Conservation (phyloP, 192 early-diverging fungal genomes). For the Coemansia sp. region DNA sequence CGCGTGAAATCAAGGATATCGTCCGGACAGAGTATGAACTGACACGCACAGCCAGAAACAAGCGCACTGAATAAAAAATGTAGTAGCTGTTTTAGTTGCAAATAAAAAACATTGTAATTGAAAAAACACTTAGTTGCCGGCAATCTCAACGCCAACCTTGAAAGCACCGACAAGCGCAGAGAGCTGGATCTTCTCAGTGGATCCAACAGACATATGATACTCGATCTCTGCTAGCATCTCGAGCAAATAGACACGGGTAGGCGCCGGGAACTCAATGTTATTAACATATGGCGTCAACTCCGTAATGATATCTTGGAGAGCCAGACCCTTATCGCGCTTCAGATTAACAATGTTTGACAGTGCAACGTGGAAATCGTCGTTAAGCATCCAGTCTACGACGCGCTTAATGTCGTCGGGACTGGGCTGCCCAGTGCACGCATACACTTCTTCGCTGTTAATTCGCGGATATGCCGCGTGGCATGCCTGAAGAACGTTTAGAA, state of each 20-base stretch:
- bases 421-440: conserved; percentile 90
- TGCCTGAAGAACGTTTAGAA: conserved; percentile 93
- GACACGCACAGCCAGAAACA: conserved; percentile 11
- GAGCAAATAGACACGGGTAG: conserved; percentile 66
- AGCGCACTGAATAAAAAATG: neutral
- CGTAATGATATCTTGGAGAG: conserved; percentile 86
- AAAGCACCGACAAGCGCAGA: conserved; percentile 85
- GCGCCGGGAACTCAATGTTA: conserved; percentile 69
- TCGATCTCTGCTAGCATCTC: conserved; percentile 88
- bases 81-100: neutral
- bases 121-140: conserved; percentile 17
- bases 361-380: conserved; percentile 80
- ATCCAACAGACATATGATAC: conserved; percentile 74
- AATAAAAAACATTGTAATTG: neutral
- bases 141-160: conserved; percentile 71
- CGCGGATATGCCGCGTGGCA: conserved; percentile 82
- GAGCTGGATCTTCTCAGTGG: conserved; percentile 85
- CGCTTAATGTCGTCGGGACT: conserved; percentile 80
- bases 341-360: conserved; percentile 67
- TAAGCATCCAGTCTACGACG: conserved; percentile 75
- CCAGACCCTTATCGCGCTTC: conserved; percentile 82
- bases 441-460: conserved; percentile 78
- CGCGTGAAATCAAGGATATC: conserved; percentile 24
- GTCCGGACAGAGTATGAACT: conserved; percentile 37
- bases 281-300: conserved; percentile 68